Base-by-base conservation (phyloP, 1,284 basidiomycete genomes). In the Malassezia brasiliensis region DNA sequence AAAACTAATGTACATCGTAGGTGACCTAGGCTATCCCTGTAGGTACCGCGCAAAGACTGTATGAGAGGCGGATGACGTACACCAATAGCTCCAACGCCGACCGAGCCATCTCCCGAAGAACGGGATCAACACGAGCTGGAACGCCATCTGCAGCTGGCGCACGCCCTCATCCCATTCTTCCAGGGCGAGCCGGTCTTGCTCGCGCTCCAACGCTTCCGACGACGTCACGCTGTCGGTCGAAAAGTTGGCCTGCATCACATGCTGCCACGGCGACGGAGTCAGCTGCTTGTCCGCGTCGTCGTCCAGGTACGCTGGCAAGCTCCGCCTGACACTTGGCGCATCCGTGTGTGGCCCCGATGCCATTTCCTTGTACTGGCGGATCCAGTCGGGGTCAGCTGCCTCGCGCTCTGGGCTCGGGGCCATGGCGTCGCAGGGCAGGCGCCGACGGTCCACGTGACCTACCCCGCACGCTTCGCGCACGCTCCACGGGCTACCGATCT, bases 131-230 rank as follows among this genome's bases (percentile, higher is more conserved):
- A 91, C 83, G 57, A 89, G 79, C 39, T 85, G 82, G 53, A 88
- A 75, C 28, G 93, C 81, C 66, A 87, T 81, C 69, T 87, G 83
- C 44, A 94, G 80, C 75, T 94, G 88, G 61, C 83, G 78, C 50
- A 93, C 68, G 68, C 85, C 87, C 76, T 93, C 90, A 68, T 89
- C 85, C 90, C 90, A 93, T 78, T 94, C 89, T 67, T 85, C 81
- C 75, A 89, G 86, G 8, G 87, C 86, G 55, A 87, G 77, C 15
- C 81, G 44, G 28, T 57, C 42, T 30, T 57, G 82, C 59, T 68
- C 64, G 61, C 83, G 77, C 56, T 84, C 85, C 61, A 87, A 85
- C 7, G 79, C 79, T 72, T 85, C 84, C 68, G 81, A 81, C 15
- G 77, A 81, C 67, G 67, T 68, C 56, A 51, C 14, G 28, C 59